Conservation (phyloP, 1,284 basidiomycete species). For the Cystobasidium slooffiae region DNA sequence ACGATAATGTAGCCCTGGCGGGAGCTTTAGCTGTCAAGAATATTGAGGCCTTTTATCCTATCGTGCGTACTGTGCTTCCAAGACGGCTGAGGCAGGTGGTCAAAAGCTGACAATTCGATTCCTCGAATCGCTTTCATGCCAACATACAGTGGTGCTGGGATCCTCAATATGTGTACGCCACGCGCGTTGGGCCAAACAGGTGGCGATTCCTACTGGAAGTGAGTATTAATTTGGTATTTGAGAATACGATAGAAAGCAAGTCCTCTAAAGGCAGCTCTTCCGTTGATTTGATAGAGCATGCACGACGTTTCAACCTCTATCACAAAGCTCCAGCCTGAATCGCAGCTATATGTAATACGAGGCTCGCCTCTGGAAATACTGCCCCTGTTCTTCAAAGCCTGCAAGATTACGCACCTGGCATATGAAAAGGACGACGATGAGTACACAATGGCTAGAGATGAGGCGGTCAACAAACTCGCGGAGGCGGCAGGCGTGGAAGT, state of each 20-base stretch:
- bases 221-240: neutral
- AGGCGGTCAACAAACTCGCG: slow-evolving; percentile 53
- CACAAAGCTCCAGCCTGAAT: slow-evolving; percentile 57
- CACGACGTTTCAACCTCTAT: slow-evolving; percentile 58
- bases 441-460: slow-evolving; percentile 54
- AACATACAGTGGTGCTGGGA: slow-evolving; percentile 55
- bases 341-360: slow-evolving; percentile 61
- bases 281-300: slow-evolving; percentile 52
- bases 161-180: slow-evolving; percentile 50
- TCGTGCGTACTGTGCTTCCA: neutral
- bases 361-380: slow-evolving; percentile 60
- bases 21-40: slow-evolving; percentile 58
- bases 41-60: slow-evolving; percentile 59
- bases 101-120: neutral
- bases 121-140: slow-evolving; percentile 7
- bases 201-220: slow-evolving; percentile 61
- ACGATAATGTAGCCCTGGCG: slow-evolving; percentile 61
- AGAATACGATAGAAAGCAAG: neutral
- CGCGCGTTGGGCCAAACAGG: slow-evolving; percentile 60
- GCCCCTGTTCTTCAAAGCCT: slow-evolving; percentile 59
- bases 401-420: slow-evolving; percentile 58
- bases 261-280: neutral
- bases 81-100: neutral
- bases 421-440: slow-evolving; percentile 50
- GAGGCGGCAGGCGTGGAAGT: slow-evolving; percentile 55